phyloP scores from a whole-genome alignment of 108 stramenopile species.

The Nitzschia sp. region DNA sequence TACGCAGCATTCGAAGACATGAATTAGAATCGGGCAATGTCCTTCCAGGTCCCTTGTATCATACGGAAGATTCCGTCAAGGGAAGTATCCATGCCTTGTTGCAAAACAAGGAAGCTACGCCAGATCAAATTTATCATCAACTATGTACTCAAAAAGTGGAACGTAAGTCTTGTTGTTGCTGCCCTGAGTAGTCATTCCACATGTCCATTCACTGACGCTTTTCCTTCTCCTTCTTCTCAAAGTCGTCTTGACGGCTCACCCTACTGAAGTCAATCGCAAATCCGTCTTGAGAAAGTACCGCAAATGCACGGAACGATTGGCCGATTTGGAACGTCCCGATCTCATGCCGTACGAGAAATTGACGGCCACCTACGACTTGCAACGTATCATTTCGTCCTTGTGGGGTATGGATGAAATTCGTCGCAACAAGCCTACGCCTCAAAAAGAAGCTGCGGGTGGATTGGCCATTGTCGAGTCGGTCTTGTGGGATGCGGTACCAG shows the following conservation, averaged over 20 bases:
- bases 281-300: constrained; percentile 58
- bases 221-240: neutral
- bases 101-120: constrained; percentile 43
- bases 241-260: constrained; percentile 96
- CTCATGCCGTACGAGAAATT: constrained; percentile 72
- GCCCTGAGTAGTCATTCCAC: neutral
- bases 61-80: constrained; percentile 73
- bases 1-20: constrained; percentile 51
- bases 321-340: constrained; percentile 67
- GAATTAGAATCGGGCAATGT: constrained; percentile 24
- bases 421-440: constrained; percentile 89
- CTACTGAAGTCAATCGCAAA: constrained; percentile 81
- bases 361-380: constrained; percentile 63
- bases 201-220: neutral
- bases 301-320: constrained; percentile 59
- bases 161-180: constrained; percentile 24
- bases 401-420: constrained; percentile 94
- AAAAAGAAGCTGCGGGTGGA: constrained; percentile 93
- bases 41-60: constrained; percentile 66
- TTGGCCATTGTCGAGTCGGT: constrained; percentile 91
- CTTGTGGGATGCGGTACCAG: constrained; percentile 96
- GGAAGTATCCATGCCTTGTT: constrained; percentile 73
- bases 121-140: constrained; percentile 80
- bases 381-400: constrained; percentile 69
- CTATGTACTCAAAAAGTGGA: constrained; percentile 89